phyloP scores from a whole-genome alignment of 2,329 filamentous ascomycete species.

The Aspergillus japonicus region DNA sequence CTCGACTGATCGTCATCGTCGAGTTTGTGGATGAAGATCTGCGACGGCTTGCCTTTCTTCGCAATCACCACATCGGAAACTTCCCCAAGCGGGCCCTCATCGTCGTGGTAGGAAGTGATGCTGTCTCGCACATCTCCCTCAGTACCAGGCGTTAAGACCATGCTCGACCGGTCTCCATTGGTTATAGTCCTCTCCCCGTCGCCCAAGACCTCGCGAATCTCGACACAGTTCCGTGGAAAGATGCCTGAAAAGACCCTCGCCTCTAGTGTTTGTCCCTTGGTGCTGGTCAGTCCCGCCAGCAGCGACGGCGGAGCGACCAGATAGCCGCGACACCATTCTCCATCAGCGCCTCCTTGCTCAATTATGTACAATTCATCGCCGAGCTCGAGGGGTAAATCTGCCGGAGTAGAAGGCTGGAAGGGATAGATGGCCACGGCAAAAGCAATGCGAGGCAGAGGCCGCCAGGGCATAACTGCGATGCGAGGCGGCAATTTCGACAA shows the following conservation, averaged over 20 bases:
- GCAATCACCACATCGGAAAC: constrained; percentile 36
- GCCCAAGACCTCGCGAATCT: constrained; percentile 87
- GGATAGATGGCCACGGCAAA: constrained; percentile 97
- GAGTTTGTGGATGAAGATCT: constrained; percentile 39
- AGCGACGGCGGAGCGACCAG: constrained; percentile 90
- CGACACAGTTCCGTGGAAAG: constrained; percentile 90
- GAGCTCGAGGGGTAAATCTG: constrained; percentile 93
- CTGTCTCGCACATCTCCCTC: constrained; percentile 33
- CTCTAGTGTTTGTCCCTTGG: constrained; percentile 89
- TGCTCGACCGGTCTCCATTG: constrained; percentile 36
- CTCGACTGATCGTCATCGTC: constrained; percentile 35
- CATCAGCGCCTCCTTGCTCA: constrained; percentile 81
- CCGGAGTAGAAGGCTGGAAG: constrained; percentile 79
- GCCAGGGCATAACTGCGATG: constrained; percentile 77
- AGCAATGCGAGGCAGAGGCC: constrained; percentile 92
- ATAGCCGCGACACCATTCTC: constrained; percentile 92
- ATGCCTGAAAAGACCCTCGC: constrained; percentile 98
- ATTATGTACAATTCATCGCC: constrained; percentile 99
- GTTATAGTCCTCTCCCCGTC: constrained; percentile 53
- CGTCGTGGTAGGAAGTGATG: constrained; percentile 27
- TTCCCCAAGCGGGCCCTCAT: constrained; percentile 27
- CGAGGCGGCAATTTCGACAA: constrained; percentile 16
- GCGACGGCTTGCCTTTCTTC: constrained; percentile 42
- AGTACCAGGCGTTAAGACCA: constrained; percentile 34
- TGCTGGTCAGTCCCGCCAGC: constrained; percentile 84